Base-by-base conservation (phyloP, 768 basidiomycete genomes). In the Macrolepiota dolichaula region DNA sequence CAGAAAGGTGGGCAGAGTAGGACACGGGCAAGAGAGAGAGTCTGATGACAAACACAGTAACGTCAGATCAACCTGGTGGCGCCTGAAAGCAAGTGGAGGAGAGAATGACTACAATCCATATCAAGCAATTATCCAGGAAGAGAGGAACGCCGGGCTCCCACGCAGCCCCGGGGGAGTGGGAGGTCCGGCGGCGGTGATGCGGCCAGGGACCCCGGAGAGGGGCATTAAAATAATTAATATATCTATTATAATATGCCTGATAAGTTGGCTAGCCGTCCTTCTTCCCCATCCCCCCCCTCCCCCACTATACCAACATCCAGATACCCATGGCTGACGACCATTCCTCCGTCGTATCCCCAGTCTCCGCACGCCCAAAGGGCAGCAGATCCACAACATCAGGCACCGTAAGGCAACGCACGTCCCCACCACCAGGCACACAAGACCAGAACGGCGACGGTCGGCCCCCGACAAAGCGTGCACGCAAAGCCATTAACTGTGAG, bases 401-500 rank as follows among this genome's bases (percentile, higher is more conserved):
- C 32, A 74, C 79, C 4, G 77, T 86, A 44, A 80, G 85, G 56
- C 77, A 78, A 22, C 71, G 85, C 58, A 77, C 81, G 0, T 81
- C 85, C 1, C 84, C 85, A 9, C 70, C 74, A 13, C 76, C 74
- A 13, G 76, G 73, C 37, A 67, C 72, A 61, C 64, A 62, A 29
- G 84, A 85, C 22, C 80, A 79, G 56, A 73, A 74, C 51, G 68
- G 68, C 49, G 86, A 88, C 69, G 79, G 81, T 25, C 79, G 85
- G 0, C 87, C 87, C 0, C 89, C 90, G 2, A 85, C 90, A 24
- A 94, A 93, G 73, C 86, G 92, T 50, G 88, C 92, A 0, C 80
- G 92, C 62, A 93, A 93, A 70, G 91, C 92, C 17, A 92, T 94
- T 66, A 94, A 94, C 75, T 94, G 92, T 69, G 91, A 92, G 67